phyloP scores from a whole-genome alignment of 768 basidiomycete species.

The Antrodiella citrinella region DNA sequence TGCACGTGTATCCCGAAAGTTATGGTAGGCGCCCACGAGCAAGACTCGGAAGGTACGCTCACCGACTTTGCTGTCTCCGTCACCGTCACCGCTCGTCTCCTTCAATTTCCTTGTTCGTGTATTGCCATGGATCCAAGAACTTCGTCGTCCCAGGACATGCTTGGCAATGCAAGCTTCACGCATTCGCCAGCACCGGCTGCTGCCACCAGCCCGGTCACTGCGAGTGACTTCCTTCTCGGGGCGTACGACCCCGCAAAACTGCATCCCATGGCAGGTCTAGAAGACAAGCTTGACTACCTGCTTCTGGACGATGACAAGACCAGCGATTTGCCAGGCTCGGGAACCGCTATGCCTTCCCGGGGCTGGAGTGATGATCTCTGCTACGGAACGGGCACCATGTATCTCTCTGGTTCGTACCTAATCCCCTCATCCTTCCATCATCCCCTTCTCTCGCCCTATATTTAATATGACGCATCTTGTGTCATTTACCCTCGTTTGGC shows the following conservation, averaged over 20 bases:
- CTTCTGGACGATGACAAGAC: slow-evolving; percentile 95
- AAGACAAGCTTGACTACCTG: slow-evolving; percentile 92
- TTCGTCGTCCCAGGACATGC: slow-evolving; percentile 11
- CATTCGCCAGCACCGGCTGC: slow-evolving; percentile 6
- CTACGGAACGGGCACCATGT: slow-evolving; percentile 98
- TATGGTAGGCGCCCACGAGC: too few species aligned
- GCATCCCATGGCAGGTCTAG: slow-evolving; percentile 88
- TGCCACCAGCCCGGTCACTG: slow-evolving; percentile 43
- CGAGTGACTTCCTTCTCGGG: slow-evolving; percentile 79
- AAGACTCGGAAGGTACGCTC: not conserved
- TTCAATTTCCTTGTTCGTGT: slow-evolving; percentile 3
- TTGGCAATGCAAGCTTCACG: slow-evolving; percentile 20
- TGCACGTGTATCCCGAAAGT: not conserved
- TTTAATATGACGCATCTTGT: slow-evolving; percentile 1
- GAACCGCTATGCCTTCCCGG: slow-evolving; percentile 86
- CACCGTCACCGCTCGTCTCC: slow-evolving; percentile 2
- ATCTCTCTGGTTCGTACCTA: slow-evolving; percentile 88
- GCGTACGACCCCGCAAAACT: slow-evolving; percentile 88
- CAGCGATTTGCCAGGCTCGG: slow-evolving; percentile 80
- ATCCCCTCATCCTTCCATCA: slow-evolving; percentile 42
- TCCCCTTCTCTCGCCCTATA: slow-evolving; percentile 15
- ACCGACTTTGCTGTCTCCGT: not conserved
- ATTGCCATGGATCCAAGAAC: not conserved
- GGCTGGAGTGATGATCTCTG: slow-evolving; percentile 99
- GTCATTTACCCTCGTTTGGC: slow-evolving; percentile 5